Evolutionary conservation across 2,329 filamentous ascomycete species (phyloP), one percentile per base, ranked within the genome.

Genomic region (Exophiala bonariae): DNA sequence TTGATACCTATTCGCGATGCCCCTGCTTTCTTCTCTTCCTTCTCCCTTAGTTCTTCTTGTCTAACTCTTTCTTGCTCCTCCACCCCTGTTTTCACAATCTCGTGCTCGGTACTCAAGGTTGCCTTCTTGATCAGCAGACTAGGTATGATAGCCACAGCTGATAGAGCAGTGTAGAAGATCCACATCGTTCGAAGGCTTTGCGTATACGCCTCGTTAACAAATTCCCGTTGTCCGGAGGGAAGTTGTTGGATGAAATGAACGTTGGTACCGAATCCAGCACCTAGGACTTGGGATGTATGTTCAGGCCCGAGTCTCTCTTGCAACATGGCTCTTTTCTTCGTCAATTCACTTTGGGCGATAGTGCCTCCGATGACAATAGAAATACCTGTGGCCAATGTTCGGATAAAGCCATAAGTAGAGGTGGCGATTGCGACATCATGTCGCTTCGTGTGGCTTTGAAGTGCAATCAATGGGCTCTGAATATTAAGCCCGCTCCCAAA

Each of bases 331-430:
- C 32, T 34, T n/a, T 34, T 34, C 32, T 18, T 34, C 5, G n/a
- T 5, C 6, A 34, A 14, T 14, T 34, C 13, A 34, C 13, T 69
- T 36, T 68, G 66, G 47, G 68, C 69, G 43, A 77, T 65, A 35
- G 76, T 74, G 2, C 72, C 78, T 40, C 80, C 80, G 23, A 82
- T 65, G 16, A 83, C 80, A 48, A 83, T 71, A 7, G 78, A 78
- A 16, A 82, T 72, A 34, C 78, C 70, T 0, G 77, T 78, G 4
- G 76, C 73, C 20, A 84, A 67, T 56, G 81, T 78, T 14, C 82
- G 76, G 32, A 80, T 62, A 59, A 85, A 85, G 9, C 72, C 70
- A 59, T 82, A 82, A 3, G 80, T 81, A 0, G 79, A 75, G 0
- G 81, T 84, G 11, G 80, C 82, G 2, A 79, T 76, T 1, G 81